A percentile compares a stretch with the other conserved stretches of the same genome.
phyloP scores from a whole-genome alignment of 2,329 filamentous ascomycete species.

The Neonectria hederae region DNA sequence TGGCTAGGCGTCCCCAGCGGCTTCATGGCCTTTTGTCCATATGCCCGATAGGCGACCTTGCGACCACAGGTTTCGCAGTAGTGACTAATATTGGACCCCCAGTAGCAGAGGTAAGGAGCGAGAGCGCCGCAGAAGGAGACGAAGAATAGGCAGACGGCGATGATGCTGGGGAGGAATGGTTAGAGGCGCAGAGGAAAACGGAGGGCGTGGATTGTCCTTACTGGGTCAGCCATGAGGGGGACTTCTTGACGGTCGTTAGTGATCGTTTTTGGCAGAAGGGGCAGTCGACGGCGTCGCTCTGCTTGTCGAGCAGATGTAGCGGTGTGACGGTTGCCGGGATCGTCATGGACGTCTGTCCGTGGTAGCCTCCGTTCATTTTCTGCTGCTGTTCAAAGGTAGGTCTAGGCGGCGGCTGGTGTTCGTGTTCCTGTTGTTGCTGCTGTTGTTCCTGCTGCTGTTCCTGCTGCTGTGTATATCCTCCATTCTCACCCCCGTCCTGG shows the following conservation, averaged over 20 bases:
- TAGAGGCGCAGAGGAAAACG: not conserved
- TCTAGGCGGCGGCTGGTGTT: conserved; percentile 2
- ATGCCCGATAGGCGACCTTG: conserved; percentile 35
- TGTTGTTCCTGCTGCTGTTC: not conserved
- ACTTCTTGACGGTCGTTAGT: conserved; percentile 34
- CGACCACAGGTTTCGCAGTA: conserved; percentile 40
- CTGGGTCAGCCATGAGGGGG: conserved; percentile 38
- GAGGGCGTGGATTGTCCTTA: conserved; percentile 17
- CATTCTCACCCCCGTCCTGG: not conserved
- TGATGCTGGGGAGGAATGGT: conserved; percentile 9
- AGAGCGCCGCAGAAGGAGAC: conserved; percentile 36
- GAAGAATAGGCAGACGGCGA: conserved; percentile 34
- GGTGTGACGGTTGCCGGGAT: conserved; percentile 38
- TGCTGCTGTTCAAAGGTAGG: conserved; percentile 4
- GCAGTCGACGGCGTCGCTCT: conserved; percentile 39
- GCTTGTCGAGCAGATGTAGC: conserved; percentile 37
- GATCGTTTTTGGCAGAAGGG: conserved; percentile 39
- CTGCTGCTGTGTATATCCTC: not conserved
- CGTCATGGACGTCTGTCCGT: conserved; percentile 10
- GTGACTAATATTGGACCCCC: conserved; percentile 37
- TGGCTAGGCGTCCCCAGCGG: conserved; percentile 41
- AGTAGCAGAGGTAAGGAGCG: conserved; percentile 37
- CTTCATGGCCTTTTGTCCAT: conserved; percentile 27
- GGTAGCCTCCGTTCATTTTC: not conserved
- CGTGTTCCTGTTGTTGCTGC: not conserved